These are phyloP conservation scores for Tolypocladium ovalisporum DNA, from an alignment of 2,329 filamentous ascomycete genomes.

Conservation along the genomic window DNA sequence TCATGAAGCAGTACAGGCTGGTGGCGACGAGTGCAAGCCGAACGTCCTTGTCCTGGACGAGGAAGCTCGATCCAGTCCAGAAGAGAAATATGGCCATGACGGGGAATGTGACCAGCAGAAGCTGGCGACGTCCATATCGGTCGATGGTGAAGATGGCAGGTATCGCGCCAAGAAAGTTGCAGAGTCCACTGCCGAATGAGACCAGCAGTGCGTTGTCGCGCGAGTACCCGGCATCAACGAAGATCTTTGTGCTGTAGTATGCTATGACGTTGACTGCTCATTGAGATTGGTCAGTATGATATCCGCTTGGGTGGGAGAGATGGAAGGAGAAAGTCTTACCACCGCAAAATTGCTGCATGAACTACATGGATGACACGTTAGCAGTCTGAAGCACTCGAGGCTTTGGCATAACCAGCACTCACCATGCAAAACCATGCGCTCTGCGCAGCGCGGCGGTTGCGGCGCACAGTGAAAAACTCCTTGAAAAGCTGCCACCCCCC, in stretches of 20 bases:
- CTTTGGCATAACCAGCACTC: not conserved
- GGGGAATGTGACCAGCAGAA: slow-evolving; percentile 47
- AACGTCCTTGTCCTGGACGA: slow-evolving; percentile 17
- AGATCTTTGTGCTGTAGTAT: slow-evolving; percentile 41
- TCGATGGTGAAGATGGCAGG: slow-evolving; percentile 49
- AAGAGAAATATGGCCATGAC: slow-evolving; percentile 45
- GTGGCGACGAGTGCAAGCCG: slow-evolving; percentile 22
- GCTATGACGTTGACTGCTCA: slow-evolving; percentile 41
- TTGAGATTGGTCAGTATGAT: not conserved
- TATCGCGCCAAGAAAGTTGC: slow-evolving; percentile 48
- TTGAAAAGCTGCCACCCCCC: slow-evolving; percentile 28
- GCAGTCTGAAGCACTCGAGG: not conserved
- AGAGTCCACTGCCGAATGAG: slow-evolving; percentile 44
- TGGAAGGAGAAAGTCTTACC: not conserved
- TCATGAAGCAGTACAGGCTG: slow-evolving; percentile 28
- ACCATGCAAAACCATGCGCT: slow-evolving; percentile 25
- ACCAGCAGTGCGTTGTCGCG: slow-evolving; percentile 35
- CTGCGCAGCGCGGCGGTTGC: slow-evolving; percentile 24
- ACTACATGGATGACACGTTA: not conserved
- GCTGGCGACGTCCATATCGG: slow-evolving; percentile 43
- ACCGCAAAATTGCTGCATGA: slow-evolving; percentile 5
- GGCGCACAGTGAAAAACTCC: slow-evolving; percentile 24
- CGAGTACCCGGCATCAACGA: slow-evolving; percentile 26
- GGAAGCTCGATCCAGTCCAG: slow-evolving; percentile 40
- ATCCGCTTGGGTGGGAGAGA: not conserved